phyloP scores from a whole-genome alignment of 1,284 basidiomycete genomes.

The Paramarasmius palmivorus region DNA sequence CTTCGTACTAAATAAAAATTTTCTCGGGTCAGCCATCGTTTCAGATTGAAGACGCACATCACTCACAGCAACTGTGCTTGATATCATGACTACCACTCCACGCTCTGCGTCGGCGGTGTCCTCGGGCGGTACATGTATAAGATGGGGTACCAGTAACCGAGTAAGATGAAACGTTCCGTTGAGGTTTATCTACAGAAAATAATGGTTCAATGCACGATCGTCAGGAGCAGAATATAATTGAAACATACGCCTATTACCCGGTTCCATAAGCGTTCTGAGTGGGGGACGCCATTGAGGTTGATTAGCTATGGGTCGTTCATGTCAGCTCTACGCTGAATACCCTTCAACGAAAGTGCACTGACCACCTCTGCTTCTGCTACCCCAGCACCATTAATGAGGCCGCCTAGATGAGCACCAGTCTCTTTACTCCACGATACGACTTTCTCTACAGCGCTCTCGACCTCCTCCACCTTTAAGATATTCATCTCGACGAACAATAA shows the following conservation, averaged over 20 bases:
- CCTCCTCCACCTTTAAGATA: conserved; percentile 37
- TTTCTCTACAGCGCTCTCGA: conserved; percentile 39
- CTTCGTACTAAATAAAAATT: conserved; percentile 36
- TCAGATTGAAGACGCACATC: not conserved
- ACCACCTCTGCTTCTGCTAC: conserved; percentile 29
- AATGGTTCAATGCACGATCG: too few relatives aligned
- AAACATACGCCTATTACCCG: conserved; percentile 47
- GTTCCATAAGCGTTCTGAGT: conserved; percentile 49
- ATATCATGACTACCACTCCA: conserved; percentile 52
- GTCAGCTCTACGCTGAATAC: not conserved
- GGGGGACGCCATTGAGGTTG: conserved; percentile 40
- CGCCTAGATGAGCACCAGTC: conserved; percentile 45
- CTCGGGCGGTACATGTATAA: conserved; percentile 45
- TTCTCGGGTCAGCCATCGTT: not conserved
- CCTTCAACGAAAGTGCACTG: not conserved
- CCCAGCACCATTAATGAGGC: conserved; percentile 56
- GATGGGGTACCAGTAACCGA: conserved; percentile 46
- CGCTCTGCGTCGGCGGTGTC: conserved; percentile 49
- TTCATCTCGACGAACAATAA: conserved; percentile 46
- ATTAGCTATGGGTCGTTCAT: conserved; percentile 35
- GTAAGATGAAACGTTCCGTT: conserved; percentile 57
- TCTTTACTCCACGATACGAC: conserved; percentile 43
- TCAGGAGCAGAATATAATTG: too few relatives aligned
- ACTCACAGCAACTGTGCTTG: conserved; percentile 56
- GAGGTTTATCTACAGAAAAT: too few relatives aligned